Conservation (phyloP, 140 eudicot species). For the Senecio squalidus region DNA sequence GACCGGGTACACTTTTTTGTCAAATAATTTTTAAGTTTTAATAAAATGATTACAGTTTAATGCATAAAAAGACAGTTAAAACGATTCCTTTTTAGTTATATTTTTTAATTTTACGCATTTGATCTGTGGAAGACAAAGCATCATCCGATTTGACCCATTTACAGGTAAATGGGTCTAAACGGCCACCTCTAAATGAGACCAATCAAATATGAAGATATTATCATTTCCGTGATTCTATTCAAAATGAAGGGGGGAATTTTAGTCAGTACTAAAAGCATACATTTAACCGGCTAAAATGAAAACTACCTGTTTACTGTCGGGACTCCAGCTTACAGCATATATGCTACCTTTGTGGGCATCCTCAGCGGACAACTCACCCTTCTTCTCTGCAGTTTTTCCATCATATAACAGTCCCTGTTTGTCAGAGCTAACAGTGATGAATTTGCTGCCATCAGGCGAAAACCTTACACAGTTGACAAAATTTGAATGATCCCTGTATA, state of each 20-base stretch:
- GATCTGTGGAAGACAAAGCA: background rate
- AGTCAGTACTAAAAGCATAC: background rate
- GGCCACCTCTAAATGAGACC: background rate
- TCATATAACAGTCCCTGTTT: constrained; percentile 77
- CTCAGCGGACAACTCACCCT: constrained; percentile 80
- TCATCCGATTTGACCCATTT: background rate
- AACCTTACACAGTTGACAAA: constrained; percentile 93
- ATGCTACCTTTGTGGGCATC: constrained; percentile 91
- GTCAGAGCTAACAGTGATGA: constrained; percentile 95
- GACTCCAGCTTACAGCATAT: constrained; percentile 98
- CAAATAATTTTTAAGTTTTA: too few relatives aligned
- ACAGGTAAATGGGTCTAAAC: background rate
- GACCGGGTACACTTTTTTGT: background rate
- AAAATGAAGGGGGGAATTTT: background rate
- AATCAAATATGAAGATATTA: background rate
- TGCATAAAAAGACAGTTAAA: too few relatives aligned
- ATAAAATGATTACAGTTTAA: too few relatives aligned
- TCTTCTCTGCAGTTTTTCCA: constrained; percentile 79
- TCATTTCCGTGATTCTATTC: background rate
- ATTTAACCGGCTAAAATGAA: background rate
- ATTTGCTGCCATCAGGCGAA: constrained; percentile 90
- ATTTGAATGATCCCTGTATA: constrained; percentile 80
- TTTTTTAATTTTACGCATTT: background rate
- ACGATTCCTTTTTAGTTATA: background rate
- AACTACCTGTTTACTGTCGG: constrained; percentile 80